Conservation (phyloP, 2,329 filamentous ascomycete species). For the Aureobasidium sp. region DNA sequence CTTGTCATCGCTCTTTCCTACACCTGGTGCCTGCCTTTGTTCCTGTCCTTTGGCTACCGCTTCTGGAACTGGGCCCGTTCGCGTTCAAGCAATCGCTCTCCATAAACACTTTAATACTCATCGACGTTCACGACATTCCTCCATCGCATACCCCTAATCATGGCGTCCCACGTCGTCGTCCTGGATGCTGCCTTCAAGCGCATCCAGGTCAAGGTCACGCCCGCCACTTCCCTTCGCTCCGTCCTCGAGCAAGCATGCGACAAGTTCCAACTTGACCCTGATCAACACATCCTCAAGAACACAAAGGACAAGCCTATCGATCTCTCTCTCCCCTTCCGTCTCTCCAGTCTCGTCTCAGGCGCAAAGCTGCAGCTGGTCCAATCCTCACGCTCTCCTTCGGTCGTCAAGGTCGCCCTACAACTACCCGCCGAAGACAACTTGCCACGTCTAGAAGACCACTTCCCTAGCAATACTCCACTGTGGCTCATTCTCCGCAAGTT, state of each 20-base stretch:
- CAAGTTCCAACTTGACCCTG: constrained; percentile 65
- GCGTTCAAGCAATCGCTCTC: neutral
- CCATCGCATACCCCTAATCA: constrained; percentile 27
- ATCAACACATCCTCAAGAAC: constrained; percentile 75
- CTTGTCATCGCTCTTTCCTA: constrained; percentile 26
- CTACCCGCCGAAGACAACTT: constrained; percentile 62
- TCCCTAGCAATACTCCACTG: constrained; percentile 77
- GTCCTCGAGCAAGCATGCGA: constrained; percentile 79
- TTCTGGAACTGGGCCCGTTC: constrained; percentile 19
- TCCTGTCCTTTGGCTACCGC: constrained; percentile 19
- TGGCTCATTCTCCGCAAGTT: constrained; percentile 89
- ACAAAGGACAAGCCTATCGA: constrained; percentile 80
- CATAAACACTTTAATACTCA: neutral
- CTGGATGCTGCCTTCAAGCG: constrained; percentile 72
- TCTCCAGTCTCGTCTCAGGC: constrained; percentile 72
- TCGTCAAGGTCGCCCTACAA: constrained; percentile 79
- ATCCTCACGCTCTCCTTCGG: constrained; percentile 73
- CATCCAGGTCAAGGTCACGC: constrained; percentile 72
- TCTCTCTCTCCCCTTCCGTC: constrained; percentile 72
- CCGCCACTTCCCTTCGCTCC: constrained; percentile 72
- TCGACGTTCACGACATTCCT: neutral
- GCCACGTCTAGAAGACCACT: constrained; percentile 69
- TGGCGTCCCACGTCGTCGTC: constrained; percentile 85
- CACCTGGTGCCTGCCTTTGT: constrained; percentile 22
- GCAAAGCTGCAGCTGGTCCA: constrained; percentile 89